phyloP scores from a whole-genome alignment of 495 filamentous ascomycete genomes.

The Penicillium simplicissimum region DNA sequence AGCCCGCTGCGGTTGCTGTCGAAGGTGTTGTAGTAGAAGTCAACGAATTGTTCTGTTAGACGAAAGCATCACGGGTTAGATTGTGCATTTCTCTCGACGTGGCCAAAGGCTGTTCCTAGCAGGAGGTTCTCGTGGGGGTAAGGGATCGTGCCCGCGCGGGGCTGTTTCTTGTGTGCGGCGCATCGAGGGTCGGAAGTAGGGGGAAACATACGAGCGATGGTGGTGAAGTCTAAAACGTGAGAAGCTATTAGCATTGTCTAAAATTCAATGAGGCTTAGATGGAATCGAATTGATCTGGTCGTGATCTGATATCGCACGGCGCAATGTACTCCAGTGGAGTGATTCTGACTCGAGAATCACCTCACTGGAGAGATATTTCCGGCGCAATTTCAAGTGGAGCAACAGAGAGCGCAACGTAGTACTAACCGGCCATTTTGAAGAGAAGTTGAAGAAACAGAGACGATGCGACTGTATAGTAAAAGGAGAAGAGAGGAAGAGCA shows the following conservation, averaged over 20 bases:
- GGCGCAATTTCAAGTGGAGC: not conserved
- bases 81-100: not conserved
- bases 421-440: slow-evolving; percentile 47
- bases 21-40: slow-evolving; percentile 88
- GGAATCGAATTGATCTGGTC: slow-evolving; percentile 3
- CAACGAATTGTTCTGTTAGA: slow-evolving; percentile 71
- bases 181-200: slow-evolving; percentile 2
- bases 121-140: not conserved
- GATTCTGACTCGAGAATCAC: not conserved
- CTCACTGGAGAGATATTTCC: not conserved
- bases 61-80: slow-evolving; percentile 19
- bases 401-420: not conserved
- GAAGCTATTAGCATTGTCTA: slow-evolving; percentile 21
- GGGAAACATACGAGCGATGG: slow-evolving; percentile 55
- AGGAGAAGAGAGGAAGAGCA: slow-evolving; percentile 9
- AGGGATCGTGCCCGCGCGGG: slow-evolving; percentile 8
- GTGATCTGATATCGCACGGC: slow-evolving; percentile 13
- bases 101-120: not conserved
- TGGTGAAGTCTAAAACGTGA: slow-evolving; percentile 47
- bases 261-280: not conserved
- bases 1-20: slow-evolving; percentile 65
- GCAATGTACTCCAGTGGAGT: slow-evolving; percentile 11
- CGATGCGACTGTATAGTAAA: slow-evolving; percentile 20
- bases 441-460: not conserved
- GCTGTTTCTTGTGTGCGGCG: slow-evolving; percentile 9